Base-by-base conservation (phyloP, 257 asterid species). In the Primulina tabacum region DNA sequence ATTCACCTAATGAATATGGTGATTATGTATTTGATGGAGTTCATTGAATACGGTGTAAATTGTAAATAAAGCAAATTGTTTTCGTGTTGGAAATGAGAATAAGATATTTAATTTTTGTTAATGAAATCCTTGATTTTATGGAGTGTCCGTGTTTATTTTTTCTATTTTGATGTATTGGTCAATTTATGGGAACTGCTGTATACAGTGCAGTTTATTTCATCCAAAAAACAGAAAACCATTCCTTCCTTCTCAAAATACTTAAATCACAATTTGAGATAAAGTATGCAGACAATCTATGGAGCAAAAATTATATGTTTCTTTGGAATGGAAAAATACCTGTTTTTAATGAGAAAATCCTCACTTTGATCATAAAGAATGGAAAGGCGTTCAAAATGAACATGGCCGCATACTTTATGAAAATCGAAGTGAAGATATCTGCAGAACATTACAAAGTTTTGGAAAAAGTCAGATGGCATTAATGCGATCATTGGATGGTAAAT, bases 361-460 rank as follows among this genome's bases (percentile, higher is more conserved):
- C 88, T 81, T 75, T 85, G 95, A 59, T 89, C 89, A 37, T 94
- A 94, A 56, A 94, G 96, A 68, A 88, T 81, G 57, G 97, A 94
- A 77, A 94, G 95, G 73, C 96, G 89, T 77, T 87, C 91, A 71
- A 91, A 86, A 62, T 84, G 84, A 72, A 80, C 81, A 73, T 89
- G 95, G 35, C 99, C 99, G 12, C 99, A 94, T 75, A 89, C 84
- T 76, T 76, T 90, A 76, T 94, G 99, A 82, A 94, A 94, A 84
- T 94, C 99, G 50, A 94, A 94, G 87, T 94, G 97, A 84, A 83
- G 53, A 74, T 91, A 94, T 80, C 98, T 94, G 89, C 74, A 72
- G 33, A 75, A 74, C 61, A 68, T 59, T 37, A 60, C 29, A 62
- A 69, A 32, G 67, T 79, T 50, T 16, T 65, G 76, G 72, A 58